These are phyloP conservation scores for Emmonsiellopsis sp. DNA, from an alignment of 2,329 filamentous ascomycete species.

Conservation along the genomic window DNA sequence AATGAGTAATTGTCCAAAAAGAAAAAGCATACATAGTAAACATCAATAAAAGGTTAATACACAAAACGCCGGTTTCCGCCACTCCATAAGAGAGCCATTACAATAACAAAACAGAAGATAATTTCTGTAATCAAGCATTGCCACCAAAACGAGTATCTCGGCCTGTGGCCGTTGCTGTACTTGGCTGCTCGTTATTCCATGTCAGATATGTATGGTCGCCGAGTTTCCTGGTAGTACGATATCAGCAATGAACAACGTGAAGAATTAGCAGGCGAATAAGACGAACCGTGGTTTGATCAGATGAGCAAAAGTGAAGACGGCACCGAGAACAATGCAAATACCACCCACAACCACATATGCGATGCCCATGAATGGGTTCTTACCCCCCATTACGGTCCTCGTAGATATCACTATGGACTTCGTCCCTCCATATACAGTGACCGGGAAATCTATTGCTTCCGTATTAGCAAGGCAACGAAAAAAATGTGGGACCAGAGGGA, in stretches of 20 bases:
- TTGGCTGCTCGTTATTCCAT: conserved; percentile 71
- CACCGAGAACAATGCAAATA: conserved; percentile 80
- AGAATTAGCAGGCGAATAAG: neutral
- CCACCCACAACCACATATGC: conserved; percentile 92
- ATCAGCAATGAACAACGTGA: neutral
- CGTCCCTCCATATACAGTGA: conserved; percentile 67
- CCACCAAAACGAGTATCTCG: conserved; percentile 44
- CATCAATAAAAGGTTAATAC: neutral
- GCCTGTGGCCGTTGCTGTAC: conserved; percentile 43
- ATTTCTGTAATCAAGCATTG: conserved; percentile 7
- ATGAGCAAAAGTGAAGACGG: conserved; percentile 81
- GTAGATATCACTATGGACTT: conserved; percentile 88
- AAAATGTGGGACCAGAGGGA: neutral
- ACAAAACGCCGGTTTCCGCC: neutral
- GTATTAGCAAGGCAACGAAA: conserved; percentile 5
- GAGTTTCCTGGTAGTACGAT: conserved; percentile 59
- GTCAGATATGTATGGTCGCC: conserved; percentile 96
- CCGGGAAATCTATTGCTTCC: conserved; percentile 61
- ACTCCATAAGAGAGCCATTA: neutral
- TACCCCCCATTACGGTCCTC: conserved; percentile 83
- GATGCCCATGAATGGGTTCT: conserved; percentile 92
- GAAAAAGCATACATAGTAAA: neutral
- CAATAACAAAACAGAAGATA: neutral
- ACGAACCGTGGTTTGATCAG: conserved; percentile 78
- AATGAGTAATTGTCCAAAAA: neutral